These are phyloP conservation scores for Danielia oregonensis DNA, from an alignment of 805 yeast genomes.

Conservation along the genomic window DNA sequence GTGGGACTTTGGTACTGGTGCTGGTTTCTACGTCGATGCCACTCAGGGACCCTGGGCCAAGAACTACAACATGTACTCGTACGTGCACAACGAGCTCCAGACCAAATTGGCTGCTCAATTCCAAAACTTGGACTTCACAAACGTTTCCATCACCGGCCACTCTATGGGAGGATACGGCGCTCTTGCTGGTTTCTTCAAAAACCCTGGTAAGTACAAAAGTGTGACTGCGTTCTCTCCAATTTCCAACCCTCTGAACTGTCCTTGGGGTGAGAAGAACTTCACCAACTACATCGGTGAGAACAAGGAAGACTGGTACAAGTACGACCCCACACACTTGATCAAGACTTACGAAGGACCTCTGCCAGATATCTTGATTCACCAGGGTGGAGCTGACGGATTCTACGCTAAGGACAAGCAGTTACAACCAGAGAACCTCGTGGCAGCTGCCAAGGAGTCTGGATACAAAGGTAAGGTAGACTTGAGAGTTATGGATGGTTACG, in stretches of 20 bases:
- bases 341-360: constrained; percentile 52
- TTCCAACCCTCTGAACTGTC: constrained; percentile 67
- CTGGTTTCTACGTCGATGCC: constrained; percentile 92
- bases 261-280: constrained; percentile 90
- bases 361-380: constrained; percentile 71
- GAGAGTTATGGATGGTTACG: constrained; percentile 73
- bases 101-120: constrained; percentile 41
- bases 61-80: constrained; percentile 84
- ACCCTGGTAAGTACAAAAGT: constrained; percentile 70
- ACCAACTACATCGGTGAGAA: constrained; percentile 68
- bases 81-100: constrained; percentile 73
- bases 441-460: constrained; percentile 52
- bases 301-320: constrained; percentile 59
- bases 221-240: constrained; percentile 93
- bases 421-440: constrained; percentile 67
- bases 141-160: constrained; percentile 84
- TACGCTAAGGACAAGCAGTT: constrained; percentile 58
- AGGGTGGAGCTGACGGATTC: constrained; percentile 78
- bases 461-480: constrained; percentile 61
- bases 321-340: constrained; percentile 83
- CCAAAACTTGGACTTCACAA: constrained; percentile 55
- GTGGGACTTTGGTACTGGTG: constrained; percentile 93
- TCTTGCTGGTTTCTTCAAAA: constrained; percentile 56
- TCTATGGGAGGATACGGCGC: constrained; percentile 99
- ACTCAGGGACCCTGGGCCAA: constrained; percentile 64